Percentiles rank a stretch among this genome's conserved stretches.
Conservation (phyloP, 331 rosid species). For the Arachis monticola region DNA sequence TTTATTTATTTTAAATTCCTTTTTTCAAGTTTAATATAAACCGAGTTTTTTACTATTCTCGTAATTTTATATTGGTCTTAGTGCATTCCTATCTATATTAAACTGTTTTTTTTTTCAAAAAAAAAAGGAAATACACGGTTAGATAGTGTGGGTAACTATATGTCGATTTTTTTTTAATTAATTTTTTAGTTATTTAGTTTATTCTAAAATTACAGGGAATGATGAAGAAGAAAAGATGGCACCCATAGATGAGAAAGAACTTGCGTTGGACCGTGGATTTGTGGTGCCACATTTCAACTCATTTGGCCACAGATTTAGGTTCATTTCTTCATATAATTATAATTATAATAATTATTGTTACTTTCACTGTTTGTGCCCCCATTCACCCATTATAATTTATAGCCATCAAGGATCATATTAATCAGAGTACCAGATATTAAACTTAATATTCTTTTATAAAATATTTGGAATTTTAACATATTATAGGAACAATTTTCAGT, state of each 20-base stretch:
- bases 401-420: neutral
- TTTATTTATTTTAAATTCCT: neutral
- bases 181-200: neutral
- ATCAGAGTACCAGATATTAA: too few relatives aligned
- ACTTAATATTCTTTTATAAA: too few relatives aligned
- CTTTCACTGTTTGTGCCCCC: neutral
- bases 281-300: conserved; percentile 61
- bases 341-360: too few relatives aligned
- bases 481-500: neutral
- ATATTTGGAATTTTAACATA: too few relatives aligned
- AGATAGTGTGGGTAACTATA: neutral
- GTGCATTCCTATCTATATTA: too few relatives aligned
- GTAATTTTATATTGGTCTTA: too few relatives aligned
- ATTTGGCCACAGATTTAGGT: conserved; percentile 81
- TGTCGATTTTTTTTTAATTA: neutral
- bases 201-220: conserved; percentile 43
- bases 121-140: neutral
- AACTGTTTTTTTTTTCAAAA: neutral
- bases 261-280: conserved; percentile 65
- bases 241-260: conserved; percentile 46
- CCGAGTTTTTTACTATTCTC: neutral
- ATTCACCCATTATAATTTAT: neutral
- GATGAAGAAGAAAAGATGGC: conserved; percentile 49
- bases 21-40: neutral
- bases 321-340: conserved; percentile 10